phyloP scores from a whole-genome alignment of 768 basidiomycete species.

The Dictyophora rubrovolvata region DNA sequence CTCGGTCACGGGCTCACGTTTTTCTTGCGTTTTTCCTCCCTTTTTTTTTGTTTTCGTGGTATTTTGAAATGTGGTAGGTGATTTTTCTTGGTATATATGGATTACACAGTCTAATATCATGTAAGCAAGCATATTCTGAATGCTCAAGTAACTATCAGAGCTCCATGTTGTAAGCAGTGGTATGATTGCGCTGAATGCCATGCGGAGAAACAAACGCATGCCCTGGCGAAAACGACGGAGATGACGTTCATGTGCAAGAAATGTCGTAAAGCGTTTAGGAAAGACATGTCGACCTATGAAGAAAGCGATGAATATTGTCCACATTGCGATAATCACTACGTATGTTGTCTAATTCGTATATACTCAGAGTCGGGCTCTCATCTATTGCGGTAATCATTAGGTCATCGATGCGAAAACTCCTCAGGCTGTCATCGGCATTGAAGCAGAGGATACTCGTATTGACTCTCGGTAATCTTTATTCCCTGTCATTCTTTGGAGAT shows the following conservation, averaged over 20 bases:
- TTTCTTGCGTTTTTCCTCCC: too few species aligned
- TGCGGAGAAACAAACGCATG: constrained; percentile 70
- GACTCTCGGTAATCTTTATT: constrained; percentile 60
- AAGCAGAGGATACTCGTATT: constrained; percentile 84
- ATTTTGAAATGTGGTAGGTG: not conserved
- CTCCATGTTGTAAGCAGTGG: constrained; percentile 97
- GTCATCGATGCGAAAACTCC: constrained; percentile 90
- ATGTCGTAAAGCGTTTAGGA: constrained; percentile 92
- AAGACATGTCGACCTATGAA: constrained; percentile 86
- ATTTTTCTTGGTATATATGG: not conserved
- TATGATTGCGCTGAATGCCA: constrained; percentile 97
- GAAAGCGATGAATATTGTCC: constrained; percentile 99
- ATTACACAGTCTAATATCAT: not conserved
- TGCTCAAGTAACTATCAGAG: constrained; percentile 90
- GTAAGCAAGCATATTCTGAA: constrained; percentile 91
- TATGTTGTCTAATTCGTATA: constrained; percentile 29
- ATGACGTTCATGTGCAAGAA: constrained; percentile 82
- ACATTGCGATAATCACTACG: constrained; percentile 97
- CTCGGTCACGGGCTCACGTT: too few species aligned
- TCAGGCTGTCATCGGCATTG: constrained; percentile 72
- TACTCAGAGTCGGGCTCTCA: not conserved
- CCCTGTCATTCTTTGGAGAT: not conserved
- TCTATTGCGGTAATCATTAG: constrained; percentile 29
- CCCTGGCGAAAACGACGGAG: constrained; percentile 65
- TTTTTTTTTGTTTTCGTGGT: not conserved